Evolutionary conservation across 2,329 filamentous ascomycete genomes (phyloP), one percentile per base, ranked within the genome.

Genomic region (Xylariomycetidae sp.): DNA sequence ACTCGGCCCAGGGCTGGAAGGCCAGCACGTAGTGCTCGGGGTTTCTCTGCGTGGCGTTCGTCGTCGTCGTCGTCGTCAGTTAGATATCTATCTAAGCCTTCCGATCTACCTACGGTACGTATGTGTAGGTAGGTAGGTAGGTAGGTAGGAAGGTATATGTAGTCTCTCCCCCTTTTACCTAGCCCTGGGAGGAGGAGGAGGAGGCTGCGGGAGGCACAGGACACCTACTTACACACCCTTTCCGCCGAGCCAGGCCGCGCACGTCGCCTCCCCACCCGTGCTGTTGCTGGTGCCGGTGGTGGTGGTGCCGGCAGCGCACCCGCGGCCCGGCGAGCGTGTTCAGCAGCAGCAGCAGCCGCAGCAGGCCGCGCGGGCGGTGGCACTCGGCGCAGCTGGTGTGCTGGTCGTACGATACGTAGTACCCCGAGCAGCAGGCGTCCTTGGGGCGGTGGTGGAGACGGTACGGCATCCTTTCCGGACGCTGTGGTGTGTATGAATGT

Each of bases 11-110:
- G 3, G 37, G 22, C 4, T 34, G 29, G 31, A 49, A 46, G 25
- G 36, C 40, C 3, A 50, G 38, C 22, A 44, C 43, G 40, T 39
- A 38, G 40, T 52, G 49, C 10, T 37, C 23, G 3, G 19, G 35
- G 31, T 28, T 34, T 10, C 14, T 32, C 45, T 47, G 18, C 10
- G 17, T 14, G 10, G n/a, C n/a, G n/a, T n/a, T n/a, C n/a, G n/a
- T 4, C 14, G 17, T 20, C 5, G n/a, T 31, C 24, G n/a, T 13
- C 30, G 28, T 28, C 19, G 30, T 32, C 33, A 20, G n/a, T 10
- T 23, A 13, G 13, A 7, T 29, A 23, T 31, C 15, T 13, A 12
- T 13, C 6, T 6, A 6, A 25, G 15, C n/a, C 24, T 13, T 7
- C 24, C 6, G 15, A 13, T 26, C 20, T 14, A 31, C 14, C 20